Conservation (phyloP, 169 alveolate species). For the Plasmodium yoelii region DNA sequence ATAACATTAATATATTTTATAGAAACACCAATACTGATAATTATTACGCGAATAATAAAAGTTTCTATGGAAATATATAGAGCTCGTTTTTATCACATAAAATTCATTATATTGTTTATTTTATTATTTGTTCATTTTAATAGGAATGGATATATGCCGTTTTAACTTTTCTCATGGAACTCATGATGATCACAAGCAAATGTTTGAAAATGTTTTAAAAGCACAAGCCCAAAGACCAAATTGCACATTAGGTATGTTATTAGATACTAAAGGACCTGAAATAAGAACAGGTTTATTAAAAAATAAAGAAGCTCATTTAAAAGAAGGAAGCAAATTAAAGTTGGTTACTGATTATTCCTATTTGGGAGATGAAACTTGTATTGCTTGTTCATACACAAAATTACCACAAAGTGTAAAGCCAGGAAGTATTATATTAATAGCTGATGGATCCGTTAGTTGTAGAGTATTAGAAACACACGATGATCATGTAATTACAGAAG, state of each 20-base stretch:
- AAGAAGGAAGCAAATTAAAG: constrained; percentile 93
- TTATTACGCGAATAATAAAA: too few species aligned
- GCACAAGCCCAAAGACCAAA: constrained; percentile 95
- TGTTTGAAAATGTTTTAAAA: constrained; percentile 90
- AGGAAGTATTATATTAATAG: constrained; percentile 96
- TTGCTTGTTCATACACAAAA: constrained; percentile 94
- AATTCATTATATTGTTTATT: neutral
- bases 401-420: constrained; percentile 94
- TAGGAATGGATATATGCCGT: constrained; percentile 98
- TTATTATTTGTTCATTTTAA: neutral
- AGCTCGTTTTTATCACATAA: too few species aligned
- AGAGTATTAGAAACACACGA: constrained; percentile 92
- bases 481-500: constrained; percentile 89
- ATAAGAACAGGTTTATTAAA: constrained; percentile 97
- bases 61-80: too few species aligned
- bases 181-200: constrained; percentile 94
- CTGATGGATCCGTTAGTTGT: constrained; percentile 96
- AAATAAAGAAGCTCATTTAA: constrained; percentile 91
- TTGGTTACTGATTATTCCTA: constrained; percentile 95
- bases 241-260: constrained; percentile 93
- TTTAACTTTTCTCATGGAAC: constrained; percentile 99
- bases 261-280: constrained; percentile 99
- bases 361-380: constrained; percentile 92
- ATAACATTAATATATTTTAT: constrained; percentile 1
- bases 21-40: too few species aligned